phyloP scores from a whole-genome alignment of 805 yeast genomes.

The Nakazawaea laoshanensis region DNA sequence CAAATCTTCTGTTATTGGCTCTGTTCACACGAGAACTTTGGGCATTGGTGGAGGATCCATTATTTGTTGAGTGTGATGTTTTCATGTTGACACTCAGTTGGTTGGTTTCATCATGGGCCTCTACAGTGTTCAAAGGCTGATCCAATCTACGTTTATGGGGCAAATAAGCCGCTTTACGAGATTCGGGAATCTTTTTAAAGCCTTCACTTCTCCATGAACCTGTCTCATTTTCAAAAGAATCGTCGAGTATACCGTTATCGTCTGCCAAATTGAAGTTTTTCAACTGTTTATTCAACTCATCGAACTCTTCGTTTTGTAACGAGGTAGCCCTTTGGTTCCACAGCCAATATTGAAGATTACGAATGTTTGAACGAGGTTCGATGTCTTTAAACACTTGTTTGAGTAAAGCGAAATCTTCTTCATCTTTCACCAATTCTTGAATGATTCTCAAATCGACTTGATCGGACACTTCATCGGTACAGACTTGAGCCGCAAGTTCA shows the following conservation, averaged over 20 bases:
- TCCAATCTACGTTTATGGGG: conserved; percentile 72
- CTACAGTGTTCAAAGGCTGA: conserved; percentile 68
- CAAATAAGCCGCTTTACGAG: conserved; percentile 63
- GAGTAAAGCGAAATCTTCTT: conserved; percentile 60
- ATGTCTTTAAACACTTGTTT: conserved; percentile 30
- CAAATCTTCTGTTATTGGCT: conserved; percentile 80
- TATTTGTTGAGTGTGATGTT: conserved; percentile 16
- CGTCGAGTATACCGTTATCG: conserved; percentile 19
- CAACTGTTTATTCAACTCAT: conserved; percentile 12
- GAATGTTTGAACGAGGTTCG: conserved; percentile 14
- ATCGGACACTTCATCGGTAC: conserved; percentile 29
- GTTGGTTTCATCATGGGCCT: conserved; percentile 41
- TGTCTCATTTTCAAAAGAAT: conserved; percentile 28
- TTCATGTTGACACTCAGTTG: conserved; percentile 14
- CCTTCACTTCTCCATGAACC: conserved; percentile 73
- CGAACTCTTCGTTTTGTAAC: conserved; percentile 8
- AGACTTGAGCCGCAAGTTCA: conserved; percentile 47
- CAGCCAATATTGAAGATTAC: conserved; percentile 50
- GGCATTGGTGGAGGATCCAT: conserved; percentile 21
- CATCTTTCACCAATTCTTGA: conserved; percentile 47
- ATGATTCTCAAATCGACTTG: conserved; percentile 17
- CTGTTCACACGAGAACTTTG: conserved; percentile 81
- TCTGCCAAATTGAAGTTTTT: conserved; percentile 21
- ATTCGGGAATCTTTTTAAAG: conserved; percentile 62
- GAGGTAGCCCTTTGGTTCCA: conserved; percentile 44